phyloP scores from a whole-genome alignment of 768 basidiomycete species.

The Hydnomerulius pinastri region DNA sequence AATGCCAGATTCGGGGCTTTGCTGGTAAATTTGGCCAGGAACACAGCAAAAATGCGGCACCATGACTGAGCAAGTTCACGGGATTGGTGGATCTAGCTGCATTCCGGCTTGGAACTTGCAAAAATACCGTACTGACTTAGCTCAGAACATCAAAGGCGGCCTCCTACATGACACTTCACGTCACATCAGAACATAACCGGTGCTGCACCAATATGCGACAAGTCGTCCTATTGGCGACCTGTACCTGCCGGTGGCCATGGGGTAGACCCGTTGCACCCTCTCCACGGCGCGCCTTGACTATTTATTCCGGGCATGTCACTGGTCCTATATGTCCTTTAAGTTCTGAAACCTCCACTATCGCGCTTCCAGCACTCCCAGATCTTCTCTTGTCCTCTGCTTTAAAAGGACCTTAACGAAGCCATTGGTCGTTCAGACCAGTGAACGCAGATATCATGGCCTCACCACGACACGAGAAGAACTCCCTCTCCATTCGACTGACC shows the following conservation, averaged over 20 bases:
- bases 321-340: background rate
- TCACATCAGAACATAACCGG: background rate
- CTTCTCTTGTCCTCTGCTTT: background rate
- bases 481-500: constrained; percentile 60
- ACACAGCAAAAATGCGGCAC: background rate
- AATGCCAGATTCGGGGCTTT: background rate
- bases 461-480: constrained; percentile 36
- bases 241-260: too few relatives aligned
- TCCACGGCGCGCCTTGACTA: background rate
- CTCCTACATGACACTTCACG: constrained; percentile 1
- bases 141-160: background rate
- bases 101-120: background rate
- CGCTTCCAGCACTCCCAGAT: background rate
- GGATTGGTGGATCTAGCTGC: background rate
- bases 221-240: too few relatives aligned
- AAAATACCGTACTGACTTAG: constrained; percentile 5
- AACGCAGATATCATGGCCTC: background rate
- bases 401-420: background rate
- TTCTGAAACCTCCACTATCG: background rate
- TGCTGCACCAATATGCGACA: too few relatives aligned
- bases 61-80: background rate
- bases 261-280: constrained; percentile 7
- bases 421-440: too few relatives aligned
- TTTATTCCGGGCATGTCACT: background rate
- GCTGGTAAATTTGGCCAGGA: constrained; percentile 1